Conservation (phyloP, 345 rosid genomes). For the Sisymbrium altissimum region DNA sequence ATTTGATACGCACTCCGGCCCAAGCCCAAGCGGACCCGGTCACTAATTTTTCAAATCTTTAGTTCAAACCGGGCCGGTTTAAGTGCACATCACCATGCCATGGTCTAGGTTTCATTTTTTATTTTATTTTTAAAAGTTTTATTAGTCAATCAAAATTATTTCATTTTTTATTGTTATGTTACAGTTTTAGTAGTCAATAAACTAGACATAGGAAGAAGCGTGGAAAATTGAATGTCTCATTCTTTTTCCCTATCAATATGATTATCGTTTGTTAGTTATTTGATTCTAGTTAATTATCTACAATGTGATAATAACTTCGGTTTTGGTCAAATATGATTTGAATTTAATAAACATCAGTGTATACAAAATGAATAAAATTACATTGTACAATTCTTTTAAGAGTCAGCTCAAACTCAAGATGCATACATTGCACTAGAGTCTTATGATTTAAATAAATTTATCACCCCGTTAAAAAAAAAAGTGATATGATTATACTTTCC, state of each 20-base stretch:
- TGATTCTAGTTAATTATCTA: background rate
- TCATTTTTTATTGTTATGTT: background rate
- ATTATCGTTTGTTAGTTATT: background rate
- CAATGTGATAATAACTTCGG: background rate
- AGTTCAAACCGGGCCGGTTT: background rate
- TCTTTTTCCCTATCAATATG: background rate
- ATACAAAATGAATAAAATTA: background rate
- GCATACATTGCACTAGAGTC: too few species aligned
- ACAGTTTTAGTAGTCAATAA: background rate
- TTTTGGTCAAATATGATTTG: background rate
- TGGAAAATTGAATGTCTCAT: background rate
- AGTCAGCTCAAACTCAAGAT: too few species aligned
- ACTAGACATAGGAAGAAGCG: background rate
- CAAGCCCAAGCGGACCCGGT: conserved; percentile 39
- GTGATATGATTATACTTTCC: background rate
- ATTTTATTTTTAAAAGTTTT: background rate
- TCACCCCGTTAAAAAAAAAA: too few species aligned
- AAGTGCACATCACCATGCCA: background rate
- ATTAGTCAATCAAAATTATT: background rate
- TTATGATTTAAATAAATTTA: too few species aligned
- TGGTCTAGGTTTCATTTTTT: background rate
- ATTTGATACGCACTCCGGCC: conserved; percentile 41
- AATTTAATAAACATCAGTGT: background rate
- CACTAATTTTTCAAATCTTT: conserved; percentile 19
- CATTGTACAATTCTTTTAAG: too few species aligned